phyloP scores from a whole-genome alignment of 352 stramenopile genomes.

The Globisporangium canariense region DNA sequence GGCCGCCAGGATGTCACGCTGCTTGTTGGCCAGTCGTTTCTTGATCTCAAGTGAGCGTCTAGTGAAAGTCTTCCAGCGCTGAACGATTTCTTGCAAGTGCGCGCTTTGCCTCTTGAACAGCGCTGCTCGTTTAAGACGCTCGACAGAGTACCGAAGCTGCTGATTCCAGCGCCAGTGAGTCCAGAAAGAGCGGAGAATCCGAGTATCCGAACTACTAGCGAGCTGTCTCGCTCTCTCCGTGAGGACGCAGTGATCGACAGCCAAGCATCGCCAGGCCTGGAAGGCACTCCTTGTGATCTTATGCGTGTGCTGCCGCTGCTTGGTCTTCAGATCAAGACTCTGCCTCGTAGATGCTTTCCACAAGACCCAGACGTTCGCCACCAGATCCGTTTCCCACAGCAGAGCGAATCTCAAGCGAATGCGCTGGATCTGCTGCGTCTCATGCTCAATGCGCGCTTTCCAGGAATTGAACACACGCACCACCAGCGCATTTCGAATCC shows the following conservation, averaged over 20 bases:
- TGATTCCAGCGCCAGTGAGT: conserved; percentile 4
- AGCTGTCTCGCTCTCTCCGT: not conserved
- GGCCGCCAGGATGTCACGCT: conserved; percentile 7
- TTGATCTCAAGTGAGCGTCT: not conserved
- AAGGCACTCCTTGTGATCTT: not conserved
- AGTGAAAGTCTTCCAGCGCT: not conserved
- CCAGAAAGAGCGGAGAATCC: not conserved
- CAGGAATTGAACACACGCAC: conserved; percentile 36
- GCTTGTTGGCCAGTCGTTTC: not conserved
- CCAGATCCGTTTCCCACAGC: conserved; percentile 25
- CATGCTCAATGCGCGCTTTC: conserved; percentile 22
- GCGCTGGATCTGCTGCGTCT: conserved; percentile 8
- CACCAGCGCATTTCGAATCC: conserved; percentile 18
- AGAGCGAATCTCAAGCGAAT: conserved; percentile 33
- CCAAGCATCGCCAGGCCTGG: conserved; percentile 1
- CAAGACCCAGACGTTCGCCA: conserved; percentile 9
- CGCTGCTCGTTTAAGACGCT: not conserved
- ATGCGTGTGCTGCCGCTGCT: not conserved
- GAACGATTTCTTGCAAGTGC: not conserved
- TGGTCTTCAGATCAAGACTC: conserved; percentile 1
- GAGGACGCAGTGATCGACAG: not conserved
- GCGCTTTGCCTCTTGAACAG: not conserved
- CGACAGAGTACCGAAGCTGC: not conserved
- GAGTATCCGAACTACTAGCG: not conserved
- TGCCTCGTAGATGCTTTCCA: conserved; percentile 21